These are phyloP conservation scores for Zoysia japonica DNA, from an alignment of 176 grass and related monocot genomes.

Conservation along the genomic window DNA sequence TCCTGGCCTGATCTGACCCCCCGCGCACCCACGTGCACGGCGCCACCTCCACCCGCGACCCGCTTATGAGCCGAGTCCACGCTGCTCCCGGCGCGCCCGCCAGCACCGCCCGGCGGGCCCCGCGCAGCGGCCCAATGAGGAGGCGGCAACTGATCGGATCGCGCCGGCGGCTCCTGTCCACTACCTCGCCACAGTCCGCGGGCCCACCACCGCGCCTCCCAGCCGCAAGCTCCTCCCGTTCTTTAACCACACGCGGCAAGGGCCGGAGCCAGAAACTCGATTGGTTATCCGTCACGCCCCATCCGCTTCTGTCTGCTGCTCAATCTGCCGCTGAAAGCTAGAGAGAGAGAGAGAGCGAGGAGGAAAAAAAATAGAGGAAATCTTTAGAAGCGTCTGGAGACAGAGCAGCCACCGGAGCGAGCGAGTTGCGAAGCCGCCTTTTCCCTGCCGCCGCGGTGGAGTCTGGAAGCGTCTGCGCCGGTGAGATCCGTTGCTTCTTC, in stretches of 20 bases:
- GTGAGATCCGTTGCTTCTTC: background rate
- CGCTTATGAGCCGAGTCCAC: background rate
- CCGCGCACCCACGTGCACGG: background rate
- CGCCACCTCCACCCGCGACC: background rate
- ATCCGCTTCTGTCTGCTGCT: background rate
- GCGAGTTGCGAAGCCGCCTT: background rate
- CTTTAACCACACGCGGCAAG: background rate
- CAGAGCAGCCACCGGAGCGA: background rate
- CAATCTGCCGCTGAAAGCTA: background rate
- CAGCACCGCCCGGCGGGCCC: slow-evolving; percentile 5
- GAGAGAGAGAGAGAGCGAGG: background rate
- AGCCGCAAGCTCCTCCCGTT: slow-evolving; percentile 42
- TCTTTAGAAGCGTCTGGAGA: slow-evolving; percentile 37
- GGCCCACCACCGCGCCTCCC: slow-evolving; percentile 43
- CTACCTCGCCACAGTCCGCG: slow-evolving; percentile 38
- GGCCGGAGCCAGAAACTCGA: background rate
- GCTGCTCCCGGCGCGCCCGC: background rate
- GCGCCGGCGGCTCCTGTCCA: slow-evolving; percentile 45
- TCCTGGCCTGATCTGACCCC: no score
- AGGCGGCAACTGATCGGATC: slow-evolving; percentile 54
- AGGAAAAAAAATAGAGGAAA: background rate
- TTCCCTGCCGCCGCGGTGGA: background rate
- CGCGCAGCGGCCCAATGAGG: slow-evolving; percentile 23
- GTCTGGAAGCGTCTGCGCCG: background rate
- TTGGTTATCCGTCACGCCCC: background rate